Base-by-base conservation (phyloP, 2,329 filamentous ascomycete genomes). In the Paraconiothyrium brasiliense region DNA sequence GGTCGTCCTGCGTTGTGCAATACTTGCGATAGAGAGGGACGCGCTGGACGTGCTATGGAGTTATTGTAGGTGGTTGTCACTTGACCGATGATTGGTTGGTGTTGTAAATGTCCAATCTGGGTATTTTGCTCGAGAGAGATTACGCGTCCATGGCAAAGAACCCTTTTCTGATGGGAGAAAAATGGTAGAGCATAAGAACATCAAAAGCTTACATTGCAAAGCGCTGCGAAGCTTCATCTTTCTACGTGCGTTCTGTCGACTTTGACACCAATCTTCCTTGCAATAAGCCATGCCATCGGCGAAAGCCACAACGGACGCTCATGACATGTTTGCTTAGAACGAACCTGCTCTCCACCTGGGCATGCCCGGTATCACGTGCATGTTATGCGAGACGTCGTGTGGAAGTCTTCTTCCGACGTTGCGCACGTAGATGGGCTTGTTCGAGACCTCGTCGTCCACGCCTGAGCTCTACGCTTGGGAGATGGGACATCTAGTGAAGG, bases 51-150 rank as follows among this genome's bases (percentile, higher is more conserved):
- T 68, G 70, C 68, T 72, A 57, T 72, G 62, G 30, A 8, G 43
- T 71, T 46, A 70, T 74, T 71, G 63, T 48, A 47, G 43, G 44
- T 62, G 50, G 22, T 54, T 30, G 47, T 50, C 27, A 24, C 20
- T 14, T 39, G 6, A 27, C 9, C 37, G 62, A 50, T 69, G 63
- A 69, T 73, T 74, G 71, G 71, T 59, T 49, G 58, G 22, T 49
- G 30, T 22, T 6, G 44, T 30, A 43, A 37, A 10, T 22, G 55
- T 55, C 65, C 67, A 72, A 73, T 73, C 41, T 74, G 62, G 60
- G 62, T 54, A 54, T 70, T 61, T 50, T 61, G 52, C 54, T 32
- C 58, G 24, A 47, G 52, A 57, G 39, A 55, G 13, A 50, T 57
- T 50, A 32, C 16, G 61, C 30, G 64, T 59, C 61, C 59, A 54